Percentiles rank a stretch among this genome's conserved stretches.
These are phyloP conservation scores for Amanita inopinata DNA, from an alignment of 768 basidiomycete genomes.

Conservation along the genomic window DNA sequence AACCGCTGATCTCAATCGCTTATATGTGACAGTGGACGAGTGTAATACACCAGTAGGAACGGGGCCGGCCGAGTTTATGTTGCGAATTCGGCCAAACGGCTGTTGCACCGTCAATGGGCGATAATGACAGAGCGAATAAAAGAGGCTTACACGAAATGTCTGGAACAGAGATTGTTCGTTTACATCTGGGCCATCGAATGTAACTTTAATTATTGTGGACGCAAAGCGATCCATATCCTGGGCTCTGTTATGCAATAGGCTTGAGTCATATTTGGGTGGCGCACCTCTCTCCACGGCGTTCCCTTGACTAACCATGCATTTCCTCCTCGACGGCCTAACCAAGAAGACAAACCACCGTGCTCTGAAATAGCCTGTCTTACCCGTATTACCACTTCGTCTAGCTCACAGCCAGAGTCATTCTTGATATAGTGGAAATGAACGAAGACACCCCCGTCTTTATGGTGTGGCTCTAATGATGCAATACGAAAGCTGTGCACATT, in stretches of 20 bases:
- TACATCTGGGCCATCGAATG: constrained; percentile 85
- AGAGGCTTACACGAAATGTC: constrained; percentile 55
- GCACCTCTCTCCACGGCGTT: constrained; percentile 72
- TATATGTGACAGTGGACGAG: constrained; percentile 54
- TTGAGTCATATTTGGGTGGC: constrained; percentile 9
- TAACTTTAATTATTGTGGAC: constrained; percentile 59
- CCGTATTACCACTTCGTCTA: constrained; percentile 38
- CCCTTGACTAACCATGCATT: constrained; percentile 69
- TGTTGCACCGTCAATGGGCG: constrained; percentile 19
- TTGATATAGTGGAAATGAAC: constrained; percentile 57
- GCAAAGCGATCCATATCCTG: constrained; percentile 85
- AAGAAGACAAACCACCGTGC: constrained; percentile 53
- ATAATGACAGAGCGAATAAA: not conserved
- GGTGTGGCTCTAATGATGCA: constrained; percentile 51
- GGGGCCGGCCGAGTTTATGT: constrained; percentile 50
- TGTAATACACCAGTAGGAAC: constrained; percentile 61
- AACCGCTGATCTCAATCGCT: constrained; percentile 55
- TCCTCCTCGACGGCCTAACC: constrained; percentile 42
- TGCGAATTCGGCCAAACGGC: constrained; percentile 76
- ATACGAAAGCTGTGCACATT: constrained; percentile 50
- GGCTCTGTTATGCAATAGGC: not conserved
- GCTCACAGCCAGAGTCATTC: constrained; percentile 25
- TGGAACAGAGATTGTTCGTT: constrained; percentile 73
- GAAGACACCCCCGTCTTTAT: constrained; percentile 84
- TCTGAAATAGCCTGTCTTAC: constrained; percentile 34